Percentiles rank a stretch among this genome's conserved stretches.
Evolutionary conservation across 768 basidiomycete species (phyloP).

Genomic region (Leccinum obscurum): DNA sequence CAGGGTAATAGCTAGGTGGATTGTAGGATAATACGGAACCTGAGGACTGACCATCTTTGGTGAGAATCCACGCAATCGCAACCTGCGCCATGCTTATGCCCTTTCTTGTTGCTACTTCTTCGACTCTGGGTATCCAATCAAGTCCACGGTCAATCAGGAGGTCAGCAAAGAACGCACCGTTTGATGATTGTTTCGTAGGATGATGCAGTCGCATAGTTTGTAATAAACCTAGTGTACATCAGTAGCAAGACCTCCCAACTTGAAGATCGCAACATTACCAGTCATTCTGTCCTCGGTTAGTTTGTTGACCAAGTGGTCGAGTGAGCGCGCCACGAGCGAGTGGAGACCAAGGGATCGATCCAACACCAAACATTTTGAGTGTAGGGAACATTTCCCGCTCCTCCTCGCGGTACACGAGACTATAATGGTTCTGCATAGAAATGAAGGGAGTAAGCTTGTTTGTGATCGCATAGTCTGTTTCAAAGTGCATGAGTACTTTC

Average conservation of each 20-base stretch:
- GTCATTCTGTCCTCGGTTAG: slow-evolving; percentile 23
- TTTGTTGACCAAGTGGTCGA: slow-evolving; percentile 35
- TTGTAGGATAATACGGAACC: background rate
- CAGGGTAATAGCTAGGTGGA: background rate
- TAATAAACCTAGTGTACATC: slow-evolving; percentile 24
- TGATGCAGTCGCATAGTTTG: slow-evolving; percentile 22
- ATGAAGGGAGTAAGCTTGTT: slow-evolving; percentile 54
- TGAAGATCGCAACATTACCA: slow-evolving; percentile 15
- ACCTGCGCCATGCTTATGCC: slow-evolving; percentile 44
- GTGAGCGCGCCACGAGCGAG: slow-evolving; percentile 39
- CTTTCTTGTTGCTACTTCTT: slow-evolving; percentile 39
- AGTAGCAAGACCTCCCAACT: background rate
- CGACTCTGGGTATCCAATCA: slow-evolving; percentile 29
- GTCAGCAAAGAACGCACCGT: slow-evolving; percentile 14
- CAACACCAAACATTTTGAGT: slow-evolving; percentile 45
- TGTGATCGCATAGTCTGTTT: slow-evolving; percentile 40
- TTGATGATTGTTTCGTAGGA: slow-evolving; percentile 31
- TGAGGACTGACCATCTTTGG: slow-evolving; percentile 29
- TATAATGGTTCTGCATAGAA: slow-evolving; percentile 66
- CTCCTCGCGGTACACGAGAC: slow-evolving; percentile 58
- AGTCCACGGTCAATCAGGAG: background rate
- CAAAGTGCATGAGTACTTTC: background rate
- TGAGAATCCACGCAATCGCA: slow-evolving; percentile 41
- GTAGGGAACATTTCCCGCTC: slow-evolving; percentile 60
- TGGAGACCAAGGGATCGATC: slow-evolving; percentile 48